These are phyloP conservation scores for Cryptococcus floricola DNA, from an alignment of 1,284 basidiomycete genomes.

Conservation along the genomic window DNA sequence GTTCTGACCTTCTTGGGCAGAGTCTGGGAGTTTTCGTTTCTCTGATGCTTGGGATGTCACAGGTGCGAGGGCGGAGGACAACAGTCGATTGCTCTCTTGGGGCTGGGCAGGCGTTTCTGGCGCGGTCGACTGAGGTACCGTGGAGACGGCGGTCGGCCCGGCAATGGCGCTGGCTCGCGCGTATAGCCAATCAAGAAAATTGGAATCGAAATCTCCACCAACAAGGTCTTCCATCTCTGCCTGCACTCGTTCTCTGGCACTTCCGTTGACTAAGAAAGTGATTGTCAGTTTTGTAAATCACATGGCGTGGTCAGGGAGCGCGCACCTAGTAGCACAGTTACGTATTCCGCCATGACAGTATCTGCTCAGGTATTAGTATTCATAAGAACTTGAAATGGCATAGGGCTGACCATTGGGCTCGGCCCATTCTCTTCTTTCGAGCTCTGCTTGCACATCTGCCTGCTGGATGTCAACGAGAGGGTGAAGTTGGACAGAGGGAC, in stretches of 20 bases:
- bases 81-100: constrained; percentile 11
- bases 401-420: constrained; percentile 35
- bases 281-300: constrained; percentile 7
- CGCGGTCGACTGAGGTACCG: constrained; percentile 5
- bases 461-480: constrained; percentile 7
- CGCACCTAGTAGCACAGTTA: constrained; percentile 44
- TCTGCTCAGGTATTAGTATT: constrained; percentile 18
- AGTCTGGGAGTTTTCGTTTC: constrained; percentile 24
- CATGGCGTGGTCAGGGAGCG: neutral
- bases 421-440: constrained; percentile 45
- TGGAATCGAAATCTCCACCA: constrained; percentile 32
- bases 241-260: constrained; percentile 32
- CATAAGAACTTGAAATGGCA: neutral
- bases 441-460: constrained; percentile 38
- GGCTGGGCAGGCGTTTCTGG: constrained; percentile 3
- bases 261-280: constrained; percentile 34
- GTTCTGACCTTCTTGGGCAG: constrained; percentile 12
- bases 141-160: constrained; percentile 3
- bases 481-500: neutral
- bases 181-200: constrained; percentile 46
- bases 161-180: constrained; percentile 15
- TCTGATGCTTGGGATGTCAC: constrained; percentile 16
- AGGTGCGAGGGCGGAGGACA: constrained; percentile 21
- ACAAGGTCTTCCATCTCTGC: constrained; percentile 44
- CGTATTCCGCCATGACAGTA: constrained; percentile 47